These are phyloP conservation scores for Zalaria obscura DNA, from an alignment of 2,329 filamentous ascomycete species.

Conservation along the genomic window DNA sequence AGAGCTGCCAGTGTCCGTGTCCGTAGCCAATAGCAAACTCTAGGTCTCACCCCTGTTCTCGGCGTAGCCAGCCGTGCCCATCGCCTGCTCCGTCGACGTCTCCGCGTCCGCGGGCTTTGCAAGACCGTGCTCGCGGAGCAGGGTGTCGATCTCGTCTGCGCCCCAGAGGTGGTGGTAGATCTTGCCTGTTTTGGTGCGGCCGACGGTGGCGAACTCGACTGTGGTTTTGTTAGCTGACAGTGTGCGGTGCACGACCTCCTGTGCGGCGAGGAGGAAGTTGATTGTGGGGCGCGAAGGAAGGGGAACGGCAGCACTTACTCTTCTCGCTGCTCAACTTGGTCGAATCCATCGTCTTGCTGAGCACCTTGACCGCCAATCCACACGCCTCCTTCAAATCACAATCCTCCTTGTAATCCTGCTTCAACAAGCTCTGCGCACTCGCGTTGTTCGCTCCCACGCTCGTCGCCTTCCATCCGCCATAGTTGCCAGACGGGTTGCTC, in stretches of 20 bases:
- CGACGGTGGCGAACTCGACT: slow-evolving; percentile 98
- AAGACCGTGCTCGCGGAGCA: slow-evolving; percentile 90
- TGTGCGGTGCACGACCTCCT: slow-evolving; percentile 6
- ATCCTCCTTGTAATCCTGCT: slow-evolving; percentile 99
- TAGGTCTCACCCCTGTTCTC: slow-evolving; percentile 9
- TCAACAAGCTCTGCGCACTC: slow-evolving; percentile 87
- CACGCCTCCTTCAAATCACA: slow-evolving; percentile 93
- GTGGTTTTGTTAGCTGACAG: slow-evolving; percentile 3
- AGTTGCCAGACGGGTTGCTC: slow-evolving; percentile 97
- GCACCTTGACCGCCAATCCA: slow-evolving; percentile 91
- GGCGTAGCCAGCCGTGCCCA: slow-evolving; percentile 9
- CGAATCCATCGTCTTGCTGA: slow-evolving; percentile 99
- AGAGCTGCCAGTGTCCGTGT: neutral
- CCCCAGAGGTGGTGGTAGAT: slow-evolving; percentile 98
- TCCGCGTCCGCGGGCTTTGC: slow-evolving; percentile 2
- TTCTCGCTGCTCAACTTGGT: slow-evolving; percentile 98
- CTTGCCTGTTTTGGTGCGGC: slow-evolving; percentile 85
- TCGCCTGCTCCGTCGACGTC: slow-evolving; percentile 6
- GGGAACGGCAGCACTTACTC: slow-evolving; percentile 47
- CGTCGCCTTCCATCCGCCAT: slow-evolving; percentile 98
- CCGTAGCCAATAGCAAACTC: neutral
- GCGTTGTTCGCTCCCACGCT: slow-evolving; percentile 97
- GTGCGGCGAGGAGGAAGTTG: neutral
- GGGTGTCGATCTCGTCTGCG: slow-evolving; percentile 85
- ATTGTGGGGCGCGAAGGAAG: neutral